Percentiles rank a stretch among this genome's conserved stretches.
Conservation (phyloP, 2,329 filamentous ascomycete genomes). For the Monascus ruber region DNA sequence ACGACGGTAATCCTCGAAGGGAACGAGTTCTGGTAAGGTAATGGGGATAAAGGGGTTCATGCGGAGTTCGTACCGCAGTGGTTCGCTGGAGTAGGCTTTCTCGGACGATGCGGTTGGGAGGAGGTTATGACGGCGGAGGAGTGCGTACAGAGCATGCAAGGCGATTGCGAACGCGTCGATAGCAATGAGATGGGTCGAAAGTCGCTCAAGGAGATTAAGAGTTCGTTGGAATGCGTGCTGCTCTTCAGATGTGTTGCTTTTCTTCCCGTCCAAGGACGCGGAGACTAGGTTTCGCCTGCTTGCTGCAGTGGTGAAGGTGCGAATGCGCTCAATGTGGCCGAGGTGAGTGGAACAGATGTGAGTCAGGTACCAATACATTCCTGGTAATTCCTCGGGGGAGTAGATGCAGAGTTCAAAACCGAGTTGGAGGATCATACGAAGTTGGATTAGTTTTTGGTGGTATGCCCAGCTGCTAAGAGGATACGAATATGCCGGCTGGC, state of each 20-base stretch:
- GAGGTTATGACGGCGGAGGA: slow-evolving; percentile 47
- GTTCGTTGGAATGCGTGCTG: slow-evolving; percentile 26
- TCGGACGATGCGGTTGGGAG: slow-evolving; percentile 37
- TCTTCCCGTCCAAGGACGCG: slow-evolving; percentile 7
- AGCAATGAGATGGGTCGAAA: slow-evolving; percentile 54
- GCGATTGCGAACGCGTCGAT: slow-evolving; percentile 44
- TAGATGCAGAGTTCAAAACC: slow-evolving; percentile 93
- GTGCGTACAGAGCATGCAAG: slow-evolving; percentile 51
- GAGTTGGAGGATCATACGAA: slow-evolving; percentile 78
- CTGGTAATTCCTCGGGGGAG: slow-evolving; percentile 67
- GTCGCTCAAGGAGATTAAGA: slow-evolving; percentile 45
- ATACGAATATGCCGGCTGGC: slow-evolving; percentile 52
- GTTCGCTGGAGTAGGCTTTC: slow-evolving; percentile 54
- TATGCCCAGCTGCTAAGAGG: slow-evolving; percentile 82
- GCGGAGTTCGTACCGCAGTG: slow-evolving; percentile 66
- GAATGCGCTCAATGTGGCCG: slow-evolving; percentile 62
- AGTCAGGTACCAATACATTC: slow-evolving; percentile 86
- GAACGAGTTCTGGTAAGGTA: slow-evolving; percentile 54
- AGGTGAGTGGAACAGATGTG: slow-evolving; percentile 58
- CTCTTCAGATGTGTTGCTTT: slow-evolving; percentile 7
- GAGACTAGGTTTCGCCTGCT: slow-evolving; percentile 14
- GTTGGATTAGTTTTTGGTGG: slow-evolving; percentile 76
- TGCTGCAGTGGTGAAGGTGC: slow-evolving; percentile 45
- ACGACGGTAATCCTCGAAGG: slow-evolving; percentile 49
- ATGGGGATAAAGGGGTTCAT: slow-evolving; percentile 73